Conservation (phyloP, 805 yeast genomes). For the Candida parachauliodes region DNA sequence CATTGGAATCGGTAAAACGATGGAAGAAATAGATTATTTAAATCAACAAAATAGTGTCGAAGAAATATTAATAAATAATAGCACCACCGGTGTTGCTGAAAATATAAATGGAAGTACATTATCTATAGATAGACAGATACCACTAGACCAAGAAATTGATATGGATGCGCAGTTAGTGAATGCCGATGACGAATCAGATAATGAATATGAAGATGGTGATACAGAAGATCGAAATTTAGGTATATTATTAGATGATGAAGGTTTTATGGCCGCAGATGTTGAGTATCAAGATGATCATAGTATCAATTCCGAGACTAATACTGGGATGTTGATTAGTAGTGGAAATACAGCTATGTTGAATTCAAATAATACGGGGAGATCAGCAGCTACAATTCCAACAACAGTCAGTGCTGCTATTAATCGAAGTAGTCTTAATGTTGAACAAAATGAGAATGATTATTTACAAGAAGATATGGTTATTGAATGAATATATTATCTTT, state of each 20-base stretch:
- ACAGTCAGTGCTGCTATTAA: slow-evolving; percentile 14
- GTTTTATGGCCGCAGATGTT: slow-evolving; percentile 46
- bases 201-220: slow-evolving; percentile 27
- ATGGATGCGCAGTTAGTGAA: slow-evolving; percentile 47
- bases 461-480: slow-evolving; percentile 44
- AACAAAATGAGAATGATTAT: slow-evolving; percentile 16
- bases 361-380: slow-evolving; percentile 16
- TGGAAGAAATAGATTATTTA: slow-evolving; percentile 36
- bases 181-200: slow-evolving; percentile 31
- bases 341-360: slow-evolving; percentile 9
- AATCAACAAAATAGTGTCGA: slow-evolving; percentile 3
- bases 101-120: background rate
- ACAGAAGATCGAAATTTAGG: slow-evolving; percentile 2
- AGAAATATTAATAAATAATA: background rate
- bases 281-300: slow-evolving; percentile 42
- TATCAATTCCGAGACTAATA: slow-evolving; percentile 16
- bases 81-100: background rate
- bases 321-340: slow-evolving; percentile 10
- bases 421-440: slow-evolving; percentile 3
- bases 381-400: slow-evolving; percentile 19
- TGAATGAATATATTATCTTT: slow-evolving; percentile 19
- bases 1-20: slow-evolving; percentile 35
- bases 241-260: slow-evolving; percentile 21
- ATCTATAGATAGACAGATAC: slow-evolving; percentile 3
- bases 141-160: slow-evolving; percentile 21